These are phyloP conservation scores for Bryoerythrophyllum caledonicum DNA, from an alignment of 225 moss, liverwort and hornwort species.

Conservation along the genomic window DNA sequence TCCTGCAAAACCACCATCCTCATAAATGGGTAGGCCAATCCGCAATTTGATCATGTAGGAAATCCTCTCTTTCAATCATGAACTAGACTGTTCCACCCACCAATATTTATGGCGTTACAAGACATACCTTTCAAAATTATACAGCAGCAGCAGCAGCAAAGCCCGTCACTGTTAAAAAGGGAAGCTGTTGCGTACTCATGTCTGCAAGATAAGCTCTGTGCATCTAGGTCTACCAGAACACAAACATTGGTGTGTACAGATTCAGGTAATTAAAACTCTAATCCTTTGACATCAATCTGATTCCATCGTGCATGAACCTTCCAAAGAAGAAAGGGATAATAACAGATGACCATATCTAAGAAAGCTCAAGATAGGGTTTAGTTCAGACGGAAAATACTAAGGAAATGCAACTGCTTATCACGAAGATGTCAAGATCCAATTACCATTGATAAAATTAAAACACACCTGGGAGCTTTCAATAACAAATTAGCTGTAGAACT, in stretches of 20 bases:
- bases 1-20: neutral
- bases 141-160: neutral
- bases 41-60: neutral
- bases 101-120: neutral
- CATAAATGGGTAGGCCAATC: neutral
- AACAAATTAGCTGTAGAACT: neutral
- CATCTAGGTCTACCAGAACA: neutral
- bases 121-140: neutral
- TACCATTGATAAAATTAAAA: neutral
- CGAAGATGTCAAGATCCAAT: neutral
- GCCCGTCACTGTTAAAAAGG: neutral
- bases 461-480: conserved; percentile 8
- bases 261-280: neutral
- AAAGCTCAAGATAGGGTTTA: conserved; percentile 1
- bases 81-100: neutral
- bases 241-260: neutral
- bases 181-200: neutral
- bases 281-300: neutral
- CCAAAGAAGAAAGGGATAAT: neutral
- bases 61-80: neutral
- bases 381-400: neutral
- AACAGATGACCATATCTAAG: neutral
- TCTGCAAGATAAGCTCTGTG: neutral
- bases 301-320: neutral
- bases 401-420: conserved; percentile 11